Evolutionary conservation across 208 protist genomes (phyloP).

Genomic region (Wallacemonas collosoma): DNA sequence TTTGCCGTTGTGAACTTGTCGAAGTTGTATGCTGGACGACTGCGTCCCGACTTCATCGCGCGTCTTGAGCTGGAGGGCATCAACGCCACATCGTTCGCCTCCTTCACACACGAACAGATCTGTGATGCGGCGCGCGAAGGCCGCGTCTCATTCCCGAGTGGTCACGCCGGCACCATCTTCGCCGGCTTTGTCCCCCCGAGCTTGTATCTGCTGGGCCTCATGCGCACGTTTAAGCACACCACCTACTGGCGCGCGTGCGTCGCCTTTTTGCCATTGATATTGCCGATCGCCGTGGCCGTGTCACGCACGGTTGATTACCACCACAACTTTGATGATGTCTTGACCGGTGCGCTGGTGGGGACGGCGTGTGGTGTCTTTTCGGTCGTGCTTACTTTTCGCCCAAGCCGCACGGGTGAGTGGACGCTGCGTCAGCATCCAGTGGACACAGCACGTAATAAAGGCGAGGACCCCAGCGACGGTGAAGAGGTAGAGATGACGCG

Average conservation of each 20-base stretch:
- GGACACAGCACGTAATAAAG: constrained; percentile 14
- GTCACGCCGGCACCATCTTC: constrained; percentile 87
- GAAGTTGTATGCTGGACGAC: constrained; percentile 83
- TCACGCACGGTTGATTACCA: constrained; percentile 78
- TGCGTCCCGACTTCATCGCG: constrained; percentile 86
- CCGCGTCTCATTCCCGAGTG: constrained; percentile 89
- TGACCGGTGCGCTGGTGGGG: constrained; percentile 70
- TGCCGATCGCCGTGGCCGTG: constrained; percentile 66
- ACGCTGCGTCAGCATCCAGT: constrained; percentile 40
- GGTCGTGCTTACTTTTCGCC: constrained; percentile 33
- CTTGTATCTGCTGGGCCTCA: constrained; percentile 70
- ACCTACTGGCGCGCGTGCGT: constrained; percentile 47
- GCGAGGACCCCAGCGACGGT: neutral
- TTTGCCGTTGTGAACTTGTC: constrained; percentile 48
- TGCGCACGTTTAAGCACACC: constrained; percentile 44
- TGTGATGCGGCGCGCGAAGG: constrained; percentile 61
- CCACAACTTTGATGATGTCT: constrained; percentile 88
- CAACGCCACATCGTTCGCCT: constrained; percentile 24
- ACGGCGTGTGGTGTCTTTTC: constrained; percentile 38
- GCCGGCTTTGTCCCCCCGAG: constrained; percentile 60
- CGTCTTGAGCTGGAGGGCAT: constrained; percentile 42
- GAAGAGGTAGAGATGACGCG: neutral
- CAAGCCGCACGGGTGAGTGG: constrained; percentile 38
- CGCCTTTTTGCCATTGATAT: constrained; percentile 48
- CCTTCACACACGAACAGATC: constrained; percentile 30